Percentiles rank a stretch among this genome's conserved stretches.
Evolutionary conservation across 108 stramenopile species (phyloP).

Genomic region (Cyclotella sp.): DNA sequence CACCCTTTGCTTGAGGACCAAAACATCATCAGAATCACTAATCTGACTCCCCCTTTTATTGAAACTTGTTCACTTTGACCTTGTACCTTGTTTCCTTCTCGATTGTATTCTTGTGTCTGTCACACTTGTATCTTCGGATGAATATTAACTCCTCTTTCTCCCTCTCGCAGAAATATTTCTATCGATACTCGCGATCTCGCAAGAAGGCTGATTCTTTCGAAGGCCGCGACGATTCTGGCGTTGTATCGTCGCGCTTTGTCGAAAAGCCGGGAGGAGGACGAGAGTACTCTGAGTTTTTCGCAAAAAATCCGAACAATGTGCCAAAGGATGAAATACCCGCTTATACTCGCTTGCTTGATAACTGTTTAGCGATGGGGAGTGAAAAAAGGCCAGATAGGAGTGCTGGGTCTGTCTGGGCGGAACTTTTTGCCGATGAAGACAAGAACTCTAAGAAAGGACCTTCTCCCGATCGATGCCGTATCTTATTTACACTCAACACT

Average conservation of each 20-base stretch:
- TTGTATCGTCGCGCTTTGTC: slow-evolving; percentile 79
- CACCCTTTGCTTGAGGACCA: slow-evolving; percentile 70
- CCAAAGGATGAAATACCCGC: slow-evolving; percentile 52
- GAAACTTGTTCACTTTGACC: too few relatives aligned
- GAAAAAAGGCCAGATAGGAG: slow-evolving; percentile 59
- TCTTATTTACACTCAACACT: slow-evolving; percentile 84
- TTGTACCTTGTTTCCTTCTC: too few relatives aligned
- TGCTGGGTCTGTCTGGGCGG: slow-evolving; percentile 69
- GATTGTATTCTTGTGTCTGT: too few relatives aligned
- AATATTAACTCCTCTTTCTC: slow-evolving; percentile 19
- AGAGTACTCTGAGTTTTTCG: slow-evolving; percentile 65
- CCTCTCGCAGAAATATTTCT: slow-evolving; percentile 83
- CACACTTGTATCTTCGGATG: slow-evolving; percentile 12
- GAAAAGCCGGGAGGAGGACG: slow-evolving; percentile 57
- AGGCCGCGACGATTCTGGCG: slow-evolving; percentile 89
- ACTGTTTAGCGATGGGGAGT: slow-evolving; percentile 86
- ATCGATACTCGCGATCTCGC: slow-evolving; percentile 82
- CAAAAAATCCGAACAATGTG: slow-evolving; percentile 3
- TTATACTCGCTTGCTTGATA: slow-evolving; percentile 69
- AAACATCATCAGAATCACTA: slow-evolving; percentile 61
- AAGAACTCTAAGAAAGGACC: slow-evolving; percentile 10
- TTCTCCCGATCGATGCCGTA: slow-evolving; percentile 78
- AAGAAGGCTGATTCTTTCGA: slow-evolving; percentile 91
- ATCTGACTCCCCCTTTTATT: slow-evolving; percentile 46
- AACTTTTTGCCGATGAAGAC: slow-evolving; percentile 64